Evolutionary conservation across 2,329 filamentous ascomycete species (phyloP).

Genomic region (Lachnellula cervina): DNA sequence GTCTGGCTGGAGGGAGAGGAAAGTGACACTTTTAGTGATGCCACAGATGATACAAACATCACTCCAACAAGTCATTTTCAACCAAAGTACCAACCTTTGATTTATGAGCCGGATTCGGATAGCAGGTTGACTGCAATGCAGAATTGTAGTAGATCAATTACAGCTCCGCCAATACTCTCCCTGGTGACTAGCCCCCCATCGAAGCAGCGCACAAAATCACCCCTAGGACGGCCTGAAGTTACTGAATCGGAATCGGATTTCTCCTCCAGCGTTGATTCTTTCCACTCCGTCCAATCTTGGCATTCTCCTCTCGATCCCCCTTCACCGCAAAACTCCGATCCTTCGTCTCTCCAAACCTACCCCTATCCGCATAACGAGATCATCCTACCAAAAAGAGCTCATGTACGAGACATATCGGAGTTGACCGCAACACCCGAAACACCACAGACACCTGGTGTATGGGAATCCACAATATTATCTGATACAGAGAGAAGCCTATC

Average conservation of each 20-base stretch:
- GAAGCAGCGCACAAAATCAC: slow-evolving; percentile 25
- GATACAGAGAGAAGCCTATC: slow-evolving; percentile 13
- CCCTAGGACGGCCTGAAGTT: slow-evolving; percentile 18
- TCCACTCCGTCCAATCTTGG: slow-evolving; percentile 51
- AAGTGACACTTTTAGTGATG: slow-evolving; percentile 24
- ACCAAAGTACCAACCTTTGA: slow-evolving; percentile 27
- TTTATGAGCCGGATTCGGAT: slow-evolving; percentile 27
- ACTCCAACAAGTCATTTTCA: slow-evolving; percentile 24
- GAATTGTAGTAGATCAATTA: slow-evolving; percentile 34
- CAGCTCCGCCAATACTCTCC: slow-evolving; percentile 39
- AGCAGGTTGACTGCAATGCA: slow-evolving; percentile 28
- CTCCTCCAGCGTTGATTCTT: slow-evolving; percentile 50
- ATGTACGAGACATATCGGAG: slow-evolving; percentile 33
- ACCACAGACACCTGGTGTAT: slow-evolving; percentile 21
- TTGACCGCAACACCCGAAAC: slow-evolving; percentile 25
- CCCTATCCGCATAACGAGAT: slow-evolving; percentile 40
- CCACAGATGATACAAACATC: slow-evolving; percentile 25
- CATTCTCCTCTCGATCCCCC: slow-evolving; percentile 41
- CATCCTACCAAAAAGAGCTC: slow-evolving; percentile 31
- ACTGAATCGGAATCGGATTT: slow-evolving; percentile 30
- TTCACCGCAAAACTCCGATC: slow-evolving; percentile 41
- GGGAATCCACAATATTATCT: slow-evolving; percentile 14
- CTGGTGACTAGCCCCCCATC: slow-evolving; percentile 40
- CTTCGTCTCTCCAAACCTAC: slow-evolving; percentile 34
- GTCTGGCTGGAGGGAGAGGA: slow-evolving; percentile 10